Percentiles rank a stretch among this genome's conserved stretches.
These are phyloP conservation scores for Didymella lethalis DNA, from an alignment of 2,329 filamentous ascomycete species.

Conservation along the genomic window DNA sequence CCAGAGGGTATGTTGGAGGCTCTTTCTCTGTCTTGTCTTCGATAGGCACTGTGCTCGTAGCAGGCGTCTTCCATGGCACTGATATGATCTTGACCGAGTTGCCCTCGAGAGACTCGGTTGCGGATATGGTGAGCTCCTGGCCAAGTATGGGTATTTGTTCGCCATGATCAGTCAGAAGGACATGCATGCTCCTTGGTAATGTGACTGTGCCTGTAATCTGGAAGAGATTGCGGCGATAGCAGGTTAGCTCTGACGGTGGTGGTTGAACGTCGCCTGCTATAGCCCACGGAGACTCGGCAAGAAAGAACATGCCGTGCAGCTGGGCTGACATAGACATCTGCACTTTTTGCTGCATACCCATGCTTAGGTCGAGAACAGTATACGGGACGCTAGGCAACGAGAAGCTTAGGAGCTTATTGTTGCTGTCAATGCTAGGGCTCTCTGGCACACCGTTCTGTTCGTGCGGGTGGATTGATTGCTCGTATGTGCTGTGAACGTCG, in stretches of 20 bases:
- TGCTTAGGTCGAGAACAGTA: constrained; percentile 70
- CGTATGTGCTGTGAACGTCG: constrained; percentile 59
- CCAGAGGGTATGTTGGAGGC: constrained; percentile 80
- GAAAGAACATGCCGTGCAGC: constrained; percentile 88
- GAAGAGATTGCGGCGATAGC: constrained; percentile 94
- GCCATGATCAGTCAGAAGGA: constrained; percentile 82
- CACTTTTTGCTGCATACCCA: constrained; percentile 64
- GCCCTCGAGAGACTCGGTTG: constrained; percentile 93
- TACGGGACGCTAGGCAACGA: constrained; percentile 60
- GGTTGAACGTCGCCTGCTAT: constrained; percentile 63
- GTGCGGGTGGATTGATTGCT: constrained; percentile 53
- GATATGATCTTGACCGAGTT: constrained; percentile 93
- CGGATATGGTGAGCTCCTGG: constrained; percentile 88
- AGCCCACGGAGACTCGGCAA: constrained; percentile 78
- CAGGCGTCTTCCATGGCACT: constrained; percentile 96
- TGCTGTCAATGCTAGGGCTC: constrained; percentile 67
- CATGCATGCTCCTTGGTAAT: constrained; percentile 78
- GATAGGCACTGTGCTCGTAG: constrained; percentile 74
- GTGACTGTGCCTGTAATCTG: constrained; percentile 92
- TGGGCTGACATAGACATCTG: constrained; percentile 75
- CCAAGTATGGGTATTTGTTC: constrained; percentile 82
- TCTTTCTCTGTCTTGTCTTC: constrained; percentile 81
- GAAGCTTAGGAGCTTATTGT: constrained; percentile 65
- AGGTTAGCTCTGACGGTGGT: constrained; percentile 82
- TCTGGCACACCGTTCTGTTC: constrained; percentile 57